These are phyloP conservation scores for Xylariaceae sp. DNA, from an alignment of 2,329 filamentous ascomycete species.

Conservation along the genomic window DNA sequence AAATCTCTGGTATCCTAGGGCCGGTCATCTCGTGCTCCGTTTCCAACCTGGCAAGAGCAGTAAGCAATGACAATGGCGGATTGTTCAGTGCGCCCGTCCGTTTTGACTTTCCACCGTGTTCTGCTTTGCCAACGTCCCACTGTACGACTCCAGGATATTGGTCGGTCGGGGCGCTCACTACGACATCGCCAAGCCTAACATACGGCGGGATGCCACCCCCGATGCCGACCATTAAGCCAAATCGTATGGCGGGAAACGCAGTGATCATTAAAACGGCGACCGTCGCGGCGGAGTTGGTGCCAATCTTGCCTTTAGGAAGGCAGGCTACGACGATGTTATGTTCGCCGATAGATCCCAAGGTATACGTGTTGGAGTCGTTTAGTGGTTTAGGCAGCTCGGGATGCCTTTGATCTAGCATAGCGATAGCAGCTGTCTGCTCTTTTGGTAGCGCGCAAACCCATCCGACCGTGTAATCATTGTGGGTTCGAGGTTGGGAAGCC, in stretches of 20 bases:
- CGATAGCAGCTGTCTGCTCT: slow-evolving; percentile 29
- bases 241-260: slow-evolving; percentile 42
- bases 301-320: slow-evolving; percentile 36
- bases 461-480: slow-evolving; percentile 30
- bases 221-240: slow-evolving; percentile 52
- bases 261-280: slow-evolving; percentile 39
- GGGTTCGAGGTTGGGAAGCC: slow-evolving; percentile 2
- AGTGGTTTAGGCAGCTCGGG: slow-evolving; percentile 7
- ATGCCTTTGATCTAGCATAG: slow-evolving; percentile 32
- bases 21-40: slow-evolving; percentile 16
- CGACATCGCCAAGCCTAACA: slow-evolving; percentile 34
- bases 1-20: slow-evolving; percentile 23
- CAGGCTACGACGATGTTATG: slow-evolving; percentile 32
- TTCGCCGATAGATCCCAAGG: slow-evolving; percentile 25
- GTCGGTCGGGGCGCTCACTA: slow-evolving; percentile 26
- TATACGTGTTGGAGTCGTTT: slow-evolving; percentile 24
- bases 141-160: slow-evolving; percentile 30
- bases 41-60: slow-evolving; percentile 29
- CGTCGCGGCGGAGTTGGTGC: slow-evolving; percentile 42
- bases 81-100: slow-evolving; percentile 26
- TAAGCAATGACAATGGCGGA: slow-evolving; percentile 27
- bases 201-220: slow-evolving; percentile 38
- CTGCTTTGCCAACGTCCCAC: slow-evolving; percentile 32
- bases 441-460: slow-evolving; percentile 31
- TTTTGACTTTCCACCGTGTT: slow-evolving; percentile 19